Base-by-base conservation (phyloP, 2,329 filamentous ascomycete species). In the Pseudocercospora pini-densiflorae region DNA sequence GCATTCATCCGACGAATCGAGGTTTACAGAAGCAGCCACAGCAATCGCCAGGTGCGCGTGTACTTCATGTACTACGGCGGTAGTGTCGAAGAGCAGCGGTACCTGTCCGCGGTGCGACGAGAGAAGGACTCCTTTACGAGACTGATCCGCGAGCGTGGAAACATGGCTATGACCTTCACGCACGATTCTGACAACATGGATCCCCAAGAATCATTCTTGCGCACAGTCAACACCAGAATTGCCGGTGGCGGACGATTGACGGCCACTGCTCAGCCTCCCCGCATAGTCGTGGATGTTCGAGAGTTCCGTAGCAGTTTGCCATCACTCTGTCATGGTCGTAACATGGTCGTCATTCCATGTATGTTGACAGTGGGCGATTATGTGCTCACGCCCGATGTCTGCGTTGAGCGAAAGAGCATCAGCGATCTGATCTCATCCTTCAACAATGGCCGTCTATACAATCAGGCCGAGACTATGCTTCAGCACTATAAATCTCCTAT, bases 311-410 rank as follows among this genome's bases (percentile, higher is more conserved):
- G 94, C 33, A 94, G 92, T 0, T 85, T 99, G 0, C 94, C 95
- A 0, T 97, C 93, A 1, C 86, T 99, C 3, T 85, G 98, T 1
- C 94, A 99, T 78, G 95, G 92, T 0, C 90, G 92, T 60, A 92
- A 88, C 73, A 94, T 97, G 83, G 84, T 93, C 36, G 89, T 98
- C 51, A 90, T 98, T 0, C 95, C 95, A 1, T 97, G 94, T 80
- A 96, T 97, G 88, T 84, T 99, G 66, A 99, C 94, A 0, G 94
- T 99, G 0, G 95, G 93, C 70, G 95, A 99, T 81, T 99, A 99
- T 79, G 90, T 99, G 68, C 85, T 99, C 49, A 95, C 92, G 1
- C 94, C 94, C 0, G 87, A 89, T 71, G 95, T 98, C 71, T 97
- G 93, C 79, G 87, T 99, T 33, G 95, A 99, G 82, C 92, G 95